A percentile compares a stretch with the other conserved stretches of the same genome.
These are phyloP conservation scores for Linanthus parryae DNA, from an alignment of 148 eudicot species.

Conservation along the genomic window DNA sequence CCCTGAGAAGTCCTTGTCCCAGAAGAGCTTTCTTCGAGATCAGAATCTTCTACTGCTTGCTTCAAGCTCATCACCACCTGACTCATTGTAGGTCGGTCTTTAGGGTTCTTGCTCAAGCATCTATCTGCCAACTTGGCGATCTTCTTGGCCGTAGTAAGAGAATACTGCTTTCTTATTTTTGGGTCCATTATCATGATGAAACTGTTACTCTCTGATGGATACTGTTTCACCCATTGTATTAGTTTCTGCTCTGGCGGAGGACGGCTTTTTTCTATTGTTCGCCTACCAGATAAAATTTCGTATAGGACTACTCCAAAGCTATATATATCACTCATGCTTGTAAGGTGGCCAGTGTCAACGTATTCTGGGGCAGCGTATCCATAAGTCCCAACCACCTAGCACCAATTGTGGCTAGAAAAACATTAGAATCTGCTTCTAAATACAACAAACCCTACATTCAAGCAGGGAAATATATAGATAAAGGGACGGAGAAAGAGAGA, in stretches of 20 bases:
- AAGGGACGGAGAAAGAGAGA: not conserved
- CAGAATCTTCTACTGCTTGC: constrained; percentile 33
- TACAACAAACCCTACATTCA: not conserved
- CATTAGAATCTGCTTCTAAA: too few relatives aligned
- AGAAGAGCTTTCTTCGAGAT: constrained; percentile 19
- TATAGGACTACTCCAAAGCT: constrained; percentile 73
- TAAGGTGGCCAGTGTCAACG: constrained; percentile 50
- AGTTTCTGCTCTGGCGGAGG: constrained; percentile 45
- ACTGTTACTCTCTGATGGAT: constrained; percentile 44
- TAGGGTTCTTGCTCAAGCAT: constrained; percentile 45
- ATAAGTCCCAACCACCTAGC: constrained; percentile 58
- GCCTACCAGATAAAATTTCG: constrained; percentile 60
- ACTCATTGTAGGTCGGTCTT: constrained; percentile 50
- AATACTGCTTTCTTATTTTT: constrained; percentile 41
- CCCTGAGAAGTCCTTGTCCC: not conserved
- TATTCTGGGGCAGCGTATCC: constrained; percentile 80
- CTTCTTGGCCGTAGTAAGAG: constrained; percentile 34
- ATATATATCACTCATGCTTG: constrained; percentile 53
- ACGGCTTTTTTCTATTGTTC: constrained; percentile 41
- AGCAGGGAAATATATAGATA: not conserved
- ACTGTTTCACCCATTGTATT: constrained; percentile 58
- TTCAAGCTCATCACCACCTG: constrained; percentile 38
- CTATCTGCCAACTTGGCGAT: constrained; percentile 55
- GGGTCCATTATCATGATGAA: constrained; percentile 58
- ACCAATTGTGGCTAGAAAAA: not conserved